Conservation (phyloP, 106 monocot genomes). For the Acanthochlamys bracteata region DNA sequence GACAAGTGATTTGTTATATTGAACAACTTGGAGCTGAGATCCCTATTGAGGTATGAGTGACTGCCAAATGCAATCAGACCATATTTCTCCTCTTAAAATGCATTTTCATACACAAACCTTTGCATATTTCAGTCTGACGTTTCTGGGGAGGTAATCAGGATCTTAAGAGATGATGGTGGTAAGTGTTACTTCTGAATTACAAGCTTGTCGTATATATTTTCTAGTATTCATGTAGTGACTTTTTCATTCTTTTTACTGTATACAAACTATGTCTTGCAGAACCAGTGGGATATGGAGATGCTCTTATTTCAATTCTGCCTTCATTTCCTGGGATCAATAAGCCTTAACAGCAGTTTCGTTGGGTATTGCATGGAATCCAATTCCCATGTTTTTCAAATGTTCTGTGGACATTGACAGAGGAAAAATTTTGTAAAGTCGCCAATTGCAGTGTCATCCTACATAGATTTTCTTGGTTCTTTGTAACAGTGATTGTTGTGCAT, state of each 20-base stretch:
- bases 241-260: not conserved
- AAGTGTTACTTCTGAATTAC: constrained; percentile 3
- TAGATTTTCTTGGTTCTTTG: too few species aligned
- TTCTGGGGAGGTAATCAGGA: constrained; percentile 74
- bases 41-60: constrained; percentile 50
- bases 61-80: not conserved
- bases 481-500: too few species aligned
- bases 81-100: not conserved
- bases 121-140: constrained; percentile 53
- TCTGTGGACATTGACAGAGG: not conserved
- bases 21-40: constrained; percentile 78
- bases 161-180: constrained; percentile 61
- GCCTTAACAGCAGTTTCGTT: constrained; percentile 20
- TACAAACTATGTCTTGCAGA: constrained; percentile 23
- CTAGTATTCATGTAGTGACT: not conserved
- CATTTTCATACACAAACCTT: not conserved
- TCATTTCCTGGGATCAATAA: constrained; percentile 77
- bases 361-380: not conserved
- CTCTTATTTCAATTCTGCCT: constrained; percentile 63
- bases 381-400: not conserved
- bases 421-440: not conserved
- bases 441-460: too few species aligned
- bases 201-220: not conserved
- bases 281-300: constrained; percentile 72
- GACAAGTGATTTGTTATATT: constrained; percentile 63